Conservation (phyloP, 192 early-diverging fungal species). For the Phlyctochytrium bullatum region DNA sequence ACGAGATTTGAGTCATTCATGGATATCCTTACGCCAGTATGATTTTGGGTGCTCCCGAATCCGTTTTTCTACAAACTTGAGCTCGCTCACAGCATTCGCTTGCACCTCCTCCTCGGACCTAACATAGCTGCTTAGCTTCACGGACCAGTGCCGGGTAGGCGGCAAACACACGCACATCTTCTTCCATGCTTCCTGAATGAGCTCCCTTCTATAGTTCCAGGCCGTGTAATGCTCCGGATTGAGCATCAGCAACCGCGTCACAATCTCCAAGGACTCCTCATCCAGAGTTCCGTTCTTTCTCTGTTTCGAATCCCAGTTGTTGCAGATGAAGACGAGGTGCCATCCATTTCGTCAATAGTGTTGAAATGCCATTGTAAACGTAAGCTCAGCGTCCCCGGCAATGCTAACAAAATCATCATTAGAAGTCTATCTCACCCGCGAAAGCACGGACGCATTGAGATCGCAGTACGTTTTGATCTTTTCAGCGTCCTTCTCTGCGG, state of each 20-base stretch:
- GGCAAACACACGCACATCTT: neutral
- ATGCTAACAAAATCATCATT: too few species aligned
- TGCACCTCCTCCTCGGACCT: slow-evolving; percentile 40
- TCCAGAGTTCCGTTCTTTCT: neutral
- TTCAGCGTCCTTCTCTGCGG: too few species aligned
- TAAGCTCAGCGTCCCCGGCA: too few species aligned
- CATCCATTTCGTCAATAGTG: too few species aligned
- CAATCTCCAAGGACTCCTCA: neutral
- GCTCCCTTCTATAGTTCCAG: slow-evolving; percentile 88
- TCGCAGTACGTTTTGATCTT: too few species aligned
- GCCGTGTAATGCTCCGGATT: slow-evolving; percentile 94
- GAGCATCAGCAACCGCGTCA: slow-evolving; percentile 59
- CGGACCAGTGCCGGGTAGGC: neutral
- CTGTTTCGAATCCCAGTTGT: too few species aligned
- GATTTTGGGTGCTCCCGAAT: slow-evolving; percentile 85
- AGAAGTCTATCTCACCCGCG: too few species aligned
- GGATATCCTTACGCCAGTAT: slow-evolving; percentile 66
- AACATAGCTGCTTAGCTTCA: neutral
- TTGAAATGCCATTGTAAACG: too few species aligned
- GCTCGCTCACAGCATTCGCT: slow-evolving; percentile 57
- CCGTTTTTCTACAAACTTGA: slow-evolving; percentile 71
- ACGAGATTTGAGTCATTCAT: neutral
- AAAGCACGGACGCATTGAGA: too few species aligned
- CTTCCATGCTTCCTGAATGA: slow-evolving; percentile 46
- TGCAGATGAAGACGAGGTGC: too few species aligned